Evolutionary conservation across 345 rosid genomes (phyloP).

Genomic region (Lumnitzera racemosa): DNA sequence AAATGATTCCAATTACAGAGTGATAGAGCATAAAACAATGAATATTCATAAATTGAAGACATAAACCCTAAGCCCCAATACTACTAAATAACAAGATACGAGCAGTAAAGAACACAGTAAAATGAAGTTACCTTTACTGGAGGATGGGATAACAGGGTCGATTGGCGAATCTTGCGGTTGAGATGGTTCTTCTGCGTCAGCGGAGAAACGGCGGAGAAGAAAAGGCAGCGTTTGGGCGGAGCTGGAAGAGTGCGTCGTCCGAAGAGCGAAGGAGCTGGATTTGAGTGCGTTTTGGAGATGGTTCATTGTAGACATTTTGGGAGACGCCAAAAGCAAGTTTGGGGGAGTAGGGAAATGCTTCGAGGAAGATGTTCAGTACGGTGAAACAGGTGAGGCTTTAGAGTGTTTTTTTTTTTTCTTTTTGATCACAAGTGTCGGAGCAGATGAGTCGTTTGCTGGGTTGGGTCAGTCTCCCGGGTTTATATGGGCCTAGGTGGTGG

Average conservation of each 20-base stretch:
- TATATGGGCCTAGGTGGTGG: too few relatives aligned
- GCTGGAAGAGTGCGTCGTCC: conserved; percentile 1
- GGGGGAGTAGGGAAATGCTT: too few relatives aligned
- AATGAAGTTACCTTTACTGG: conserved; percentile 13
- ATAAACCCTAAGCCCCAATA: conserved; percentile 8
- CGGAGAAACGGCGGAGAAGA: conserved; percentile 35
- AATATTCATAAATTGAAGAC: not conserved
- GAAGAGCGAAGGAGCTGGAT: conserved; percentile 17
- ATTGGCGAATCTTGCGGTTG: conserved; percentile 24
- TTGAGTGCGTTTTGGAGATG: conserved; percentile 26
- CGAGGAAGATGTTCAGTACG: too few relatives aligned
- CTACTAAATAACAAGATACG: too few relatives aligned
- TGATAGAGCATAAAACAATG: not conserved
- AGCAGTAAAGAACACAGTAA: not conserved
- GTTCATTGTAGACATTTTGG: conserved; percentile 21
- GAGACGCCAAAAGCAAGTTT: not conserved
- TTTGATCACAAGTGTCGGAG: too few relatives aligned
- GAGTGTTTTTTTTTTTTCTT: too few relatives aligned
- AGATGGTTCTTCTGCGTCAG: conserved; percentile 39
- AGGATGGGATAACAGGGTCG: conserved; percentile 18
- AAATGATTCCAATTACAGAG: not conserved
- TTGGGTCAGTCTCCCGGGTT: too few relatives aligned
- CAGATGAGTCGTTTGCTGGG: too few relatives aligned
- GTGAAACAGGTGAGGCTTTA: too few relatives aligned
- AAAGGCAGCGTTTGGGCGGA: conserved; percentile 10